Conservation (phyloP, 1,139 yeast genomes). For the Geotrichum aggregatum region DNA sequence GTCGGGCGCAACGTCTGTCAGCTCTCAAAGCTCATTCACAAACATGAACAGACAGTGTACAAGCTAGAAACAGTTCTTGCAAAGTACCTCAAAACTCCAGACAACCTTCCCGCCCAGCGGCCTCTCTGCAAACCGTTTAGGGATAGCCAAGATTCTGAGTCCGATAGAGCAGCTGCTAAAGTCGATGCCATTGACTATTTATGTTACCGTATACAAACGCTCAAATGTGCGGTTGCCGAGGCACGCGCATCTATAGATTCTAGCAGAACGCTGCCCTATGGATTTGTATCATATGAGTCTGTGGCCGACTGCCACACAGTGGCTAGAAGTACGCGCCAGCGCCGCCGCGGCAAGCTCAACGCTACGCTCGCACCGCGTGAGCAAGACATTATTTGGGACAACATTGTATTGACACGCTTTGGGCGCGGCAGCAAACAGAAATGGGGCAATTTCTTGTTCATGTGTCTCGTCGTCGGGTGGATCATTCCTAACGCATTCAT, state of each 20-base stretch:
- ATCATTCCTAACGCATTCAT: slow-evolving; percentile 43
- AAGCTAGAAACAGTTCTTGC: slow-evolving; percentile 36
- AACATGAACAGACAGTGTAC: slow-evolving; percentile 32
- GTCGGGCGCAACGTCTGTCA: slow-evolving; percentile 37
- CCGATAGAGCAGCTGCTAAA: slow-evolving; percentile 10
- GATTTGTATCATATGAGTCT: slow-evolving; percentile 38
- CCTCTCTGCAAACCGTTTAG: slow-evolving; percentile 27
- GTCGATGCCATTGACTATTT: slow-evolving; percentile 38
- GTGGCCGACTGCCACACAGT: slow-evolving; percentile 33
- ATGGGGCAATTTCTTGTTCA: slow-evolving; percentile 38
- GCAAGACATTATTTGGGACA: slow-evolving; percentile 41
- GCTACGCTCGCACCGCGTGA: slow-evolving; percentile 38
- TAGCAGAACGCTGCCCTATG: slow-evolving; percentile 34
- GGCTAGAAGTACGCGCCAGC: slow-evolving; percentile 25
- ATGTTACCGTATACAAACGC: slow-evolving; percentile 25
- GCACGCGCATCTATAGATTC: slow-evolving; percentile 30
- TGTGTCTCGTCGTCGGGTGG: slow-evolving; percentile 37
- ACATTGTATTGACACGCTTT: slow-evolving; percentile 33
- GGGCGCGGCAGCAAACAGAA: slow-evolving; percentile 37
- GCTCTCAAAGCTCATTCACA: slow-evolving; percentile 32
- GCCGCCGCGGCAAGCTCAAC: slow-evolving; percentile 10
- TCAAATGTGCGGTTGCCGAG: slow-evolving; percentile 31
- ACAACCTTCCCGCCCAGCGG: slow-evolving; percentile 27
- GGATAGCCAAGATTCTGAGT: slow-evolving; percentile 29
- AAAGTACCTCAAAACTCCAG: slow-evolving; percentile 35